These are phyloP conservation scores for Dactylella cylindrospora DNA, from an alignment of 2,329 filamentous ascomycete species.

Conservation along the genomic window DNA sequence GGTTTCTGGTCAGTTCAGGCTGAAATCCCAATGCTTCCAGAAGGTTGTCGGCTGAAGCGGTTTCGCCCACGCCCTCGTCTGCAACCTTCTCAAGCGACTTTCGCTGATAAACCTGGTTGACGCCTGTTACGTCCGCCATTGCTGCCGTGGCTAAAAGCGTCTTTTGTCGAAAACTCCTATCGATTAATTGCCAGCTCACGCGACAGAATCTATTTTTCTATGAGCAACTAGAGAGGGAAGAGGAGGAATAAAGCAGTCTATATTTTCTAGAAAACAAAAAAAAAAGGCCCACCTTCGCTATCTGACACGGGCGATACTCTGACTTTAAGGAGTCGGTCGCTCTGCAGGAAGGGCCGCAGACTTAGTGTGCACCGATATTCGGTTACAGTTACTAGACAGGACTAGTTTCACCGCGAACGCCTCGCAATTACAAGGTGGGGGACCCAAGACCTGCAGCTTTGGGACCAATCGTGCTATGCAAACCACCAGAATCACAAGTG, in stretches of 20 bases:
- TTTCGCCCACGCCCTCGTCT: constrained; percentile 3
- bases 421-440: constrained; percentile 25
- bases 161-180: constrained; percentile 6
- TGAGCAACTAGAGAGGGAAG: too few species aligned
- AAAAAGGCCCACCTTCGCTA: too few species aligned
- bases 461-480: constrained; percentile 33
- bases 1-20: constrained; percentile 64
- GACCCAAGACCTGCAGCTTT: constrained; percentile 43
- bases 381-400: constrained; percentile 30
- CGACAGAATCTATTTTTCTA: constrained; percentile 20
- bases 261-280: too few species aligned
- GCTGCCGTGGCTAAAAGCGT: constrained; percentile 21
- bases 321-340: constrained; percentile 6
- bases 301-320: neutral
- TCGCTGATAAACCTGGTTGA: constrained; percentile 23
- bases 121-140: constrained; percentile 19
- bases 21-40: constrained; percentile 68
- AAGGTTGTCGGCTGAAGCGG: constrained; percentile 61
- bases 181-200: constrained; percentile 17
- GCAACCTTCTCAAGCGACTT: constrained; percentile 27
- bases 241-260: too few species aligned
- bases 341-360: constrained; percentile 4
- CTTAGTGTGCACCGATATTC: constrained; percentile 22
- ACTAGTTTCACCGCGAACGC: constrained; percentile 16
- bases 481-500: constrained; percentile 37